Conservation (phyloP, 2,329 filamentous ascomycete genomes). For the Penicillium sp. region DNA sequence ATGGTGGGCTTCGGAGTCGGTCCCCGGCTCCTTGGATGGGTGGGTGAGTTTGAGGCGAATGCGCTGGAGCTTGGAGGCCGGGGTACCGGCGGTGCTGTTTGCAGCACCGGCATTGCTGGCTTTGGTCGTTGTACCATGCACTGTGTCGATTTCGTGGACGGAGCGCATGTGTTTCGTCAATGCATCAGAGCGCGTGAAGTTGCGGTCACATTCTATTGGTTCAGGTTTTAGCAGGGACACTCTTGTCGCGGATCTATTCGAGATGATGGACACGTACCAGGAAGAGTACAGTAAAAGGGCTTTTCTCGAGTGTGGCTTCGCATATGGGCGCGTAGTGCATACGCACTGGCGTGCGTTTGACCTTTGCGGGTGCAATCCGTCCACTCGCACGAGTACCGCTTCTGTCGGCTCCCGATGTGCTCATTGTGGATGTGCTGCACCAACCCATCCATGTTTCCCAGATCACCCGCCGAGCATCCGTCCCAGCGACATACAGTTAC, state of each 20-base stretch:
- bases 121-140: conserved; percentile 58
- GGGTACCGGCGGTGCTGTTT: conserved; percentile 21
- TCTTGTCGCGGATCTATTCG: too few species aligned
- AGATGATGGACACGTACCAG: conserved; percentile 54
- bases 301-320: conserved; percentile 96
- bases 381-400: conserved; percentile 99
- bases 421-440: conserved; percentile 84
- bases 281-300: conserved; percentile 92
- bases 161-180: conserved; percentile 98
- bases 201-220: conserved; percentile 82
- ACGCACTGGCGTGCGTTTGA: conserved; percentile 86
- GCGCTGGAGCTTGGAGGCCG: conserved; percentile 34
- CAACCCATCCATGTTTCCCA: conserved; percentile 73
- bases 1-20: conserved; percentile 18
- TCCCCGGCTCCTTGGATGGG: conserved; percentile 28
- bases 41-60: conserved; percentile 41
- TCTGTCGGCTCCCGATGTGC: conserved; percentile 87
- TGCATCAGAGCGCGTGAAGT: conserved; percentile 92
- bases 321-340: conserved; percentile 95
- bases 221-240: not conserved
- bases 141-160: conserved; percentile 91
- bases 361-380: conserved; percentile 81
- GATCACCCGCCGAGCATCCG: conserved; percentile 63
- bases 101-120: conserved; percentile 32
- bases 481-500: conserved; percentile 75